phyloP scores from a whole-genome alignment of 345 rosid species.

The Salix dunnii region DNA sequence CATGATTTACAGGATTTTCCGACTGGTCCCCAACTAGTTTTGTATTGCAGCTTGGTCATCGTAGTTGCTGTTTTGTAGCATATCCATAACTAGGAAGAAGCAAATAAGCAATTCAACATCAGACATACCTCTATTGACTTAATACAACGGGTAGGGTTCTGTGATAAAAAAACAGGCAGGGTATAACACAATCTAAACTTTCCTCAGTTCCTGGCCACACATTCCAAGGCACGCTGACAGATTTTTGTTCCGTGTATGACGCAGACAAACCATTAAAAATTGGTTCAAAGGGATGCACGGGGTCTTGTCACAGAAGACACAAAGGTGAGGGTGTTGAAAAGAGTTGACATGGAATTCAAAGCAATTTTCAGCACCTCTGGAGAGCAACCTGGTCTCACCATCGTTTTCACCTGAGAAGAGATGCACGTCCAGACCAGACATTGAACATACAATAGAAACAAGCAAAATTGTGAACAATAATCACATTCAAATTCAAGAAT shows the following conservation, averaged over 20 bases:
- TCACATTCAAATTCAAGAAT: background rate
- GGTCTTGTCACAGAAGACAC: slow-evolving; percentile 22
- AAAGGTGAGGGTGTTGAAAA: slow-evolving; percentile 25
- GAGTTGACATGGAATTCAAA: slow-evolving; percentile 29
- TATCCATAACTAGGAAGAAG: too few relatives aligned
- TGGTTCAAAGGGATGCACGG: slow-evolving; percentile 31
- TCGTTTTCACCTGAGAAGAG: slow-evolving; percentile 29
- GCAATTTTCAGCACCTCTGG: slow-evolving; percentile 33
- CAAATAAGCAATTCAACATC: too few relatives aligned
- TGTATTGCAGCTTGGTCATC: too few relatives aligned
- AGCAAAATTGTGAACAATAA: background rate
- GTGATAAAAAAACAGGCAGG: too few relatives aligned
- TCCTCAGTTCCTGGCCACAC: too few relatives aligned
- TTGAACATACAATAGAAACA: background rate
- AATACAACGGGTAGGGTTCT: too few relatives aligned
- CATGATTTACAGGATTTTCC: too few relatives aligned
- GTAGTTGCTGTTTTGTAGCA: too few relatives aligned
- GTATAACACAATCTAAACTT: too few relatives aligned
- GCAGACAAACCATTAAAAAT: background rate
- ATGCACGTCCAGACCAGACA: background rate
- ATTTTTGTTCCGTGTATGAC: background rate
- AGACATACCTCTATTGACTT: too few relatives aligned
- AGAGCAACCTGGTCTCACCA: slow-evolving; percentile 42
- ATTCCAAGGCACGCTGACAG: too few relatives aligned
- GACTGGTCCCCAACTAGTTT: too few relatives aligned